phyloP scores from a whole-genome alignment of 2,329 filamentous ascomycete species.

The Nannizzia gypsea region DNA sequence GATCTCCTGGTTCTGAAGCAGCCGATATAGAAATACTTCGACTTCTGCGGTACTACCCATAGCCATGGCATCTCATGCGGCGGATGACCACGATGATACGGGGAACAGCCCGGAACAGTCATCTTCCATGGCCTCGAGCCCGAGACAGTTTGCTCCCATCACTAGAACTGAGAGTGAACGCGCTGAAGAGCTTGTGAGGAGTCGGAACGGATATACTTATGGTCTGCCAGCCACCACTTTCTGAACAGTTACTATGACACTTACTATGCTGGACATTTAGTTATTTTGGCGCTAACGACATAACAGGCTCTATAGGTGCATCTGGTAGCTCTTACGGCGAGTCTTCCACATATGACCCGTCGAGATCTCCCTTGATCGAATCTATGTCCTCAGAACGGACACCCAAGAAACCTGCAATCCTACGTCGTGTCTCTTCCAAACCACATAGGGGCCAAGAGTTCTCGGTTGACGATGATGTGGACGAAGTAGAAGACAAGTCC shows the following conservation, averaged over 20 bases:
- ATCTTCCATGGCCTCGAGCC: constrained; percentile 7
- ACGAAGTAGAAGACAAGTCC: constrained; percentile 58
- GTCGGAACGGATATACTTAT: constrained; percentile 2
- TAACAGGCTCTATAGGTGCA: not conserved
- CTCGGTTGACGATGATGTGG: constrained; percentile 76
- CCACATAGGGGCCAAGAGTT: constrained; percentile 77
- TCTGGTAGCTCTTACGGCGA: not conserved
- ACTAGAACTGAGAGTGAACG: constrained; percentile 2
- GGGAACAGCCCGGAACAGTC: not conserved
- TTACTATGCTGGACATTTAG: not conserved
- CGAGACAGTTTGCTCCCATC: constrained; percentile 6
- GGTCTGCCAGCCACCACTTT: not conserved
- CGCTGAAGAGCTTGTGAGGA: not conserved
- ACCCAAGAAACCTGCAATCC: constrained; percentile 57
- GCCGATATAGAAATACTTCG: not conserved
- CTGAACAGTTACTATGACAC: not conserved
- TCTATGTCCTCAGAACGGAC: constrained; percentile 33
- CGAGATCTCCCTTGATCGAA: constrained; percentile 36
- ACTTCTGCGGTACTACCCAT: not conserved
- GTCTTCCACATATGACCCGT: constrained; percentile 17
- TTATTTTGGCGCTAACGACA: not conserved
- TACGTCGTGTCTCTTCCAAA: constrained; percentile 63
- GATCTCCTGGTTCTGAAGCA: not conserved
- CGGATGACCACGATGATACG: constrained; percentile 6
- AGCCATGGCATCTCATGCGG: constrained; percentile 11